Conservation (phyloP, 768 basidiomycete species). For the Boletus coccyginus region DNA sequence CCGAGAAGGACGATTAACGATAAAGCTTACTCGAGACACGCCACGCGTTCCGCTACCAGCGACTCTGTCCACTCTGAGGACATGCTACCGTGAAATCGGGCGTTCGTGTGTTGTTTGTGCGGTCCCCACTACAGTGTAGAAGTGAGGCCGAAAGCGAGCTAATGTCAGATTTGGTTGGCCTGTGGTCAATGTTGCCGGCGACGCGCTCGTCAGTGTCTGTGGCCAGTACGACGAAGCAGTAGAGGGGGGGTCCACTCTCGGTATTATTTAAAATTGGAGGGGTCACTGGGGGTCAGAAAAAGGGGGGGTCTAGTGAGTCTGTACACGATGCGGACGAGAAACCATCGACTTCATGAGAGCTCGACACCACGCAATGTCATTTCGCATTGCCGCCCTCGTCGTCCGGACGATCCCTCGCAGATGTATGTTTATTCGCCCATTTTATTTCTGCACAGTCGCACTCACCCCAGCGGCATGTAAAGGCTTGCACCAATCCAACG, state of each 20-base stretch:
- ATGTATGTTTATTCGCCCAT: slow-evolving; percentile 16
- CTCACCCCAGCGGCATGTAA: neutral
- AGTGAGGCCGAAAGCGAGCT: neutral
- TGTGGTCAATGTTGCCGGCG: neutral
- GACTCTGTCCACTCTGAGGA: slow-evolving; percentile 29
- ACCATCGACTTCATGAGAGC: neutral
- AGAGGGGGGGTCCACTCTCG: slow-evolving; percentile 6
- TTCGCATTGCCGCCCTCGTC: slow-evolving; percentile 11
- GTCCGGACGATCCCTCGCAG: slow-evolving; percentile 18
- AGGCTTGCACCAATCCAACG: slow-evolving; percentile 49
- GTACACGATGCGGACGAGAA: too few species aligned
- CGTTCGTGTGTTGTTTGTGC: neutral
- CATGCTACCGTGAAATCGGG: slow-evolving; percentile 19
- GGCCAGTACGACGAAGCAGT: neutral
- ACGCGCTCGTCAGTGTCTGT: slow-evolving; percentile 4
- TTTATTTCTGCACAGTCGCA: neutral
- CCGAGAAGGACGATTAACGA: neutral
- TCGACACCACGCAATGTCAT: slow-evolving; percentile 9
- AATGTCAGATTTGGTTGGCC: neutral
- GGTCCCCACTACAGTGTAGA: neutral
- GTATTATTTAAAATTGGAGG: neutral
- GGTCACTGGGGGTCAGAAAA: slow-evolving; percentile 1
- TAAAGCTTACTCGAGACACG: slow-evolving; percentile 31
- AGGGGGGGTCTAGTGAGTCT: slow-evolving; percentile 4
- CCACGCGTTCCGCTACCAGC: slow-evolving; percentile 37